A percentile compares a stretch with the other conserved stretches of the same genome.
phyloP scores from a whole-genome alignment of 495 filamentous ascomycete species.

The Pyrenula massariospora region DNA sequence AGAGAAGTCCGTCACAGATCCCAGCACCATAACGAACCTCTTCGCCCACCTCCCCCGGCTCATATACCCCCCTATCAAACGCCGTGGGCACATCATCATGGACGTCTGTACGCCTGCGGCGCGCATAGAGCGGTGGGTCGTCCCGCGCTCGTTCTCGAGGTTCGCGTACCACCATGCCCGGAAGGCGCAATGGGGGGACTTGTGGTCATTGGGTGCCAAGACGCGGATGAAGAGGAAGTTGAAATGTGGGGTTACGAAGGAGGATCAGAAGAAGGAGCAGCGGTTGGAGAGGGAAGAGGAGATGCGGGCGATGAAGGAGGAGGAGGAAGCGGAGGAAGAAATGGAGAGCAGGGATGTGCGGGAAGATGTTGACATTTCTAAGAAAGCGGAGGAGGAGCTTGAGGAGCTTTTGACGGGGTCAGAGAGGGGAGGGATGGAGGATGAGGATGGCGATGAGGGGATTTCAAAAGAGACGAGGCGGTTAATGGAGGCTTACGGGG shows the following conservation, averaged over 20 bases:
- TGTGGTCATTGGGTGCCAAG: conserved; percentile 94
- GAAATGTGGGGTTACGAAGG: conserved; percentile 37
- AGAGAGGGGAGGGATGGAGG: background rate
- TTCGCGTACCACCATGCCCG: conserved; percentile 83
- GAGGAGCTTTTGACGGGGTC: background rate
- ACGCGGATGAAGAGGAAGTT: conserved; percentile 51
- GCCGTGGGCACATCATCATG: conserved; percentile 72
- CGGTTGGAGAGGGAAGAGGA: conserved; percentile 19
- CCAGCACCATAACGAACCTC: background rate
- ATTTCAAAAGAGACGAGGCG: background rate
- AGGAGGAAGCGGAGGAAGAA: background rate
- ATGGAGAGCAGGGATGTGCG: background rate
- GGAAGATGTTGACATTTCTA: background rate
- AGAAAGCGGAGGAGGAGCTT: background rate
- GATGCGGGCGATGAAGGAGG: conserved; percentile 11
- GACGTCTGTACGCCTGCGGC: conserved; percentile 85
- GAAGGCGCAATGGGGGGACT: conserved; percentile 82
- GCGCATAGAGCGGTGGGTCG: conserved; percentile 85
- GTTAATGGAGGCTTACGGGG: no score
- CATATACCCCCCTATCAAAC: conserved; percentile 72
- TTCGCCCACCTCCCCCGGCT: conserved; percentile 50
- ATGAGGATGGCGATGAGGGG: background rate
- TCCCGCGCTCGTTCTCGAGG: conserved; percentile 68
- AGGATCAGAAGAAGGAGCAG: conserved; percentile 28
- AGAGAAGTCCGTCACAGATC: conserved; percentile 31